These are phyloP conservation scores for Fragilariopsis cylindrus DNA, from an alignment of 108 stramenopile species.

Conservation along the genomic window DNA sequence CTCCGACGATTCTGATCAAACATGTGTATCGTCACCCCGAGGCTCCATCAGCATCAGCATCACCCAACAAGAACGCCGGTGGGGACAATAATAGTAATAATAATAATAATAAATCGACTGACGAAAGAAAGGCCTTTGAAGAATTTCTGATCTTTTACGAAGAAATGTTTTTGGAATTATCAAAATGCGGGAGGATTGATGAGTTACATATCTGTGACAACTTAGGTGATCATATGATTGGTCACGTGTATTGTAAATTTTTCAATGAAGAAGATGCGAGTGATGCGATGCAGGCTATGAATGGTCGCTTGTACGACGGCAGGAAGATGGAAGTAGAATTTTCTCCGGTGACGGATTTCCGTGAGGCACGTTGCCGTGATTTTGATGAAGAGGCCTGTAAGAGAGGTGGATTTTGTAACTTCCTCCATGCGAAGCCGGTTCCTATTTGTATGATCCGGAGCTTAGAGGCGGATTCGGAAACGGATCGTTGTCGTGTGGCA, in stretches of 20 bases:
- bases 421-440: conserved; percentile 94
- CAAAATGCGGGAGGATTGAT: conserved; percentile 94
- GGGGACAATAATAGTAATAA: not conserved
- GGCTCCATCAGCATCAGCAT: conserved; percentile 35
- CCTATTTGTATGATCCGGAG: conserved; percentile 70
- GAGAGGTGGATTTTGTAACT: conserved; percentile 96
- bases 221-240: conserved; percentile 98
- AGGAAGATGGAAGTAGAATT: conserved; percentile 89
- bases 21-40: conserved; percentile 95
- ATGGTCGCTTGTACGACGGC: conserved; percentile 94
- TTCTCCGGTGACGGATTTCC: conserved; percentile 95
- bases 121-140: conserved; percentile 75
- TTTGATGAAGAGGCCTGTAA: conserved; percentile 84
- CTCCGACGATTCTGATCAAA: conserved; percentile 93
- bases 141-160: conserved; percentile 82
- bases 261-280: conserved; percentile 94
- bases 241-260: conserved; percentile 93
- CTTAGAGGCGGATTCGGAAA: conserved; percentile 76
- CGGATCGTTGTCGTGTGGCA: conserved; percentile 39
- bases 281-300: conserved; percentile 86
- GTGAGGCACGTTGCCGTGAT: conserved; percentile 94
- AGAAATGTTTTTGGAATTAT: conserved; percentile 84
- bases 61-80: conserved; percentile 36
- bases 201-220: conserved; percentile 97
- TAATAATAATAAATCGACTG: conserved; percentile 32